A percentile compares a stretch with the other conserved stretches of the same genome.
These are phyloP conservation scores for Pontederia paniculata DNA, from an alignment of 176 grass and related monocot species.

Conservation along the genomic window DNA sequence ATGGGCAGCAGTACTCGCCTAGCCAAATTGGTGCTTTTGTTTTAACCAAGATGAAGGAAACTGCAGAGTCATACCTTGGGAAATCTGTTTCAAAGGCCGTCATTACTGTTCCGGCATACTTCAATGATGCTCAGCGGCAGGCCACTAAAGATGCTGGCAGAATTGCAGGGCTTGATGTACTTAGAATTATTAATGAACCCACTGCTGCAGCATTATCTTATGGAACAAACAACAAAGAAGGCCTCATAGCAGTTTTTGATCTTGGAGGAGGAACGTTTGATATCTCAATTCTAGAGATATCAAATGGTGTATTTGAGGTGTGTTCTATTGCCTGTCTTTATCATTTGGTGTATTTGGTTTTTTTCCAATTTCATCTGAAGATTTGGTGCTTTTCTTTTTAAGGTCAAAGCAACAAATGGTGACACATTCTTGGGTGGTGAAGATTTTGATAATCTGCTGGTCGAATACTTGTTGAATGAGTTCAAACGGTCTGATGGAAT, in stretches of 20 bases:
- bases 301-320: constrained; percentile 79
- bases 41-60: constrained; percentile 21
- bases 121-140: constrained; percentile 18
- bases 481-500: constrained; percentile 55
- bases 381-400: not conserved
- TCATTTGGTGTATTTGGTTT: not conserved
- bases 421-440: constrained; percentile 80
- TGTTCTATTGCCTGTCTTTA: not conserved
- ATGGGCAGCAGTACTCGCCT: constrained; percentile 14
- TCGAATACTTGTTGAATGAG: constrained; percentile 58
- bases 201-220: constrained; percentile 65
- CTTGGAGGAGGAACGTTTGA: constrained; percentile 75
- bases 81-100: constrained; percentile 18
- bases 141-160: constrained; percentile 19
- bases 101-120: constrained; percentile 16
- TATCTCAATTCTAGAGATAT: constrained; percentile 79
- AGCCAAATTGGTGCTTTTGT: constrained; percentile 19
- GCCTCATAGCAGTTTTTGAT: constrained; percentile 69
- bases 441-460: constrained; percentile 64
- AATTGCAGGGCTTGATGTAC: constrained; percentile 14
- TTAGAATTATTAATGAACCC: constrained; percentile 35
- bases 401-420: constrained; percentile 78
- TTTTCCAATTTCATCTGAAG: not conserved
- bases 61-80: constrained; percentile 18
- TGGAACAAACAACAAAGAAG: constrained; percentile 68